Evolutionary conservation across 139 green algal species (phyloP).

Genomic region (Tetradesmus obliquus): DNA sequence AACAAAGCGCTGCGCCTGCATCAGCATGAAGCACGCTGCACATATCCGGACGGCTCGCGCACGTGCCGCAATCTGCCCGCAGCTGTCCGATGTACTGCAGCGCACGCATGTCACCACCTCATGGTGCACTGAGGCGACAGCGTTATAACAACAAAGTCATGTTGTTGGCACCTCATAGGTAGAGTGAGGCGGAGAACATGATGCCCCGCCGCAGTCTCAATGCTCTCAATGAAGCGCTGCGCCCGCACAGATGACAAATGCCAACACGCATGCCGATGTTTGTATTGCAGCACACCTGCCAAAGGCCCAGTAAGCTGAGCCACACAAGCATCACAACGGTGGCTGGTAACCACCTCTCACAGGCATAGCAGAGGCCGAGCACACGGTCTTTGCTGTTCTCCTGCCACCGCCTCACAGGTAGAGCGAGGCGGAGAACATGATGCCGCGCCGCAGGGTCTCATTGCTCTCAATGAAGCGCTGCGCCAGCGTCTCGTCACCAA

Average conservation of each 20-base stretch:
- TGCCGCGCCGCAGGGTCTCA: constrained; percentile 84
- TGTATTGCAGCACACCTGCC: neutral
- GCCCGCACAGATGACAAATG: constrained; percentile 59
- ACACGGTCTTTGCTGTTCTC: neutral
- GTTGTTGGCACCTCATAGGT: constrained; percentile 51
- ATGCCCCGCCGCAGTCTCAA: constrained; percentile 89
- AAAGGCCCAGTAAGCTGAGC: neutral
- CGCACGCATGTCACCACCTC: no score
- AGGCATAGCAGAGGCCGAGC: no score
- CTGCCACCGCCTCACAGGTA: constrained; percentile 77
- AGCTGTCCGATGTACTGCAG: no score
- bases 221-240: constrained; percentile 75
- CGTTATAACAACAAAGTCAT: no score
- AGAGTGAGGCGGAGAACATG: constrained; percentile 95
- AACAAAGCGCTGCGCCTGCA: constrained; percentile 79
- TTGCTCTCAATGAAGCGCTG: constrained; percentile 78
- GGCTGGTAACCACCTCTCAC: no score
- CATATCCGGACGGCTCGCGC: no score
- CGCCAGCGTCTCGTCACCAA: constrained; percentile 85
- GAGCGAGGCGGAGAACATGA: constrained; percentile 96
- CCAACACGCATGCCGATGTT: no score
- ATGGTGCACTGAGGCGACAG: no score
- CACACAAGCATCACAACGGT: neutral
- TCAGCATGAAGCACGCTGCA: constrained; percentile 4
- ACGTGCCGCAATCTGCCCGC: no score